phyloP scores from a whole-genome alignment of 2,329 filamentous ascomycete genomes.

The Beauveria scarabaeidicola region DNA sequence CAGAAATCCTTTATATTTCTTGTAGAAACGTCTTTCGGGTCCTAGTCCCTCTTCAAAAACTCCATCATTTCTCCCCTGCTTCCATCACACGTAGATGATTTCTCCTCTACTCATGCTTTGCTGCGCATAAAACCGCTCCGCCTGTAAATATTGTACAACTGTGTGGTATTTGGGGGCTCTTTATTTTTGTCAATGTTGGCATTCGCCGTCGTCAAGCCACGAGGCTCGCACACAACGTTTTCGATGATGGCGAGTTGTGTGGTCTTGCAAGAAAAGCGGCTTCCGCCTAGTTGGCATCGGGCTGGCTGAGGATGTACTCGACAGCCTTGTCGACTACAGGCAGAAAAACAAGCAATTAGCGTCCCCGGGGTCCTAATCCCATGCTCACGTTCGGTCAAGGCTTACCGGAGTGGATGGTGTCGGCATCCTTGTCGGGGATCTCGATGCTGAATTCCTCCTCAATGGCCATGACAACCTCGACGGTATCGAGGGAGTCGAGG shows the following conservation, averaged over 20 bases:
- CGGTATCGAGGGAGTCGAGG: conserved; percentile 93
- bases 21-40: not conserved
- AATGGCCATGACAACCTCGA: conserved; percentile 99
- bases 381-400: not conserved
- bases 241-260: not conserved
- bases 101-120: conserved; percentile 55
- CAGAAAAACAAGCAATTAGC: conserved; percentile 9
- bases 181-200: not conserved
- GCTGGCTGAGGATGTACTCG: conserved; percentile 86
- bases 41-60: not conserved
- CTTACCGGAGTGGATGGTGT: conserved; percentile 88
- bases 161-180: conserved; percentile 1
- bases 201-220: not conserved
- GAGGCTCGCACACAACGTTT: not conserved
- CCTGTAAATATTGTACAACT: conserved; percentile 51
- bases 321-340: conserved; percentile 80
- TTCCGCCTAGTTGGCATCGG: conserved; percentile 63
- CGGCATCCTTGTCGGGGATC: conserved; percentile 95
- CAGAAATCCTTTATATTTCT: conserved; percentile 8
- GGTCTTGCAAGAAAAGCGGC: not conserved
- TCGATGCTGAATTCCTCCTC: conserved; percentile 92
- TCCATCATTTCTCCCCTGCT: not conserved
- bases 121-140: conserved; percentile 66
- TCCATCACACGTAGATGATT: not conserved
- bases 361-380: not conserved